Evolutionary conservation across 176 grass and related monocot genomes (phyloP).

Genomic region (Carex cristatella): DNA sequence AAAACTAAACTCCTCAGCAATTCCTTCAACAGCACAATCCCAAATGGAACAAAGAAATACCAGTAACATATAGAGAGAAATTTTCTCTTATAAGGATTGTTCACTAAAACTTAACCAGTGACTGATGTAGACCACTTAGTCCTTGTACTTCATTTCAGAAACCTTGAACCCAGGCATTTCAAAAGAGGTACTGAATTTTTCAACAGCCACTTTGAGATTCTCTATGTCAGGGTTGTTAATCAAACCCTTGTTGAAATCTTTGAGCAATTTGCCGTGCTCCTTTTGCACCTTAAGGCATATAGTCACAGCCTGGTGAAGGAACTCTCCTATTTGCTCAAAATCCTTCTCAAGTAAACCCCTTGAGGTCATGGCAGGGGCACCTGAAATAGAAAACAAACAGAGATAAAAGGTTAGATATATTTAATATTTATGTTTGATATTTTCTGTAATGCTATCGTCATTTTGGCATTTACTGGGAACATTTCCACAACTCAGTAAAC

Average conservation of each 20-base stretch:
- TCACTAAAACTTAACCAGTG: neutral
- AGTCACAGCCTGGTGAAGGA: slow-evolving; percentile 89
- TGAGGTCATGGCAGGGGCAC: slow-evolving; percentile 84
- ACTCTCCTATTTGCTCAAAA: slow-evolving; percentile 86
- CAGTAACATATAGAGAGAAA: neutral
- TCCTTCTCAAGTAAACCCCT: slow-evolving; percentile 89
- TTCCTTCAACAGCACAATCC: neutral
- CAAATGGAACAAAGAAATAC: neutral
- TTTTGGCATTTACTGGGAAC: neutral
- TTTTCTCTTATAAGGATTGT: neutral
- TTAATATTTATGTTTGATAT: neutral
- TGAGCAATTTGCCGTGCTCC: slow-evolving; percentile 81
- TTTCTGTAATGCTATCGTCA: neutral
- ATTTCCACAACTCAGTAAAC: neutral
- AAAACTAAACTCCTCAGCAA: neutral
- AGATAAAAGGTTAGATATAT: neutral
- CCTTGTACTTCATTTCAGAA: slow-evolving; percentile 87
- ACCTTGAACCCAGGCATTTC: slow-evolving; percentile 93
- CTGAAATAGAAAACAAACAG: slow-evolving; percentile 25
- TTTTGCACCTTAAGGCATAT: slow-evolving; percentile 85
- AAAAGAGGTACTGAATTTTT: slow-evolving; percentile 75
- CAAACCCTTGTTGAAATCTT: slow-evolving; percentile 88
- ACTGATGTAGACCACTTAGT: slow-evolving; percentile 20
- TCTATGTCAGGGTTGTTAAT: slow-evolving; percentile 73
- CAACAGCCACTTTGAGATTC: slow-evolving; percentile 55